Percentiles rank a stretch among this genome's conserved stretches.
Evolutionary conservation across 2,329 filamentous ascomycete genomes (phyloP).

Genomic region (Orbilia oligospora): DNA sequence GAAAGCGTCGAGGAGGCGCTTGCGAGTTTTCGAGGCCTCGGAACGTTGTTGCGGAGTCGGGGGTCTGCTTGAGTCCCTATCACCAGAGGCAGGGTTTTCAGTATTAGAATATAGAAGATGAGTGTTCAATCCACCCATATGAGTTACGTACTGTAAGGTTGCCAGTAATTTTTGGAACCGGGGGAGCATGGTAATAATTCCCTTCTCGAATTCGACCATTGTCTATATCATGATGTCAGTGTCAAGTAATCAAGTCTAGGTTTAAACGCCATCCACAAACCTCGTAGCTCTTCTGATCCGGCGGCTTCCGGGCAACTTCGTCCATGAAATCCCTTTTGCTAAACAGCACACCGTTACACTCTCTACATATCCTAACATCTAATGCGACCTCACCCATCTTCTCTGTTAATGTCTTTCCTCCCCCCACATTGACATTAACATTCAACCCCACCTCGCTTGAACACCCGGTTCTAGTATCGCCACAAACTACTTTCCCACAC

Average conservation of each 20-base stretch:
- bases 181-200: constrained; percentile 84
- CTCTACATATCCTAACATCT: constrained; percentile 91
- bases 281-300: constrained; percentile 83
- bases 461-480: constrained; percentile 85
- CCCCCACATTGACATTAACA: constrained; percentile 73
- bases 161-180: constrained; percentile 84
- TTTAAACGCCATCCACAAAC: constrained; percentile 11
- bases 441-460: constrained; percentile 87
- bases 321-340: constrained; percentile 82
- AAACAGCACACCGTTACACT: constrained; percentile 82
- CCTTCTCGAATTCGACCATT: constrained; percentile 86
- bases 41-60: constrained; percentile 78
- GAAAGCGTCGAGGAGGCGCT: constrained; percentile 88
- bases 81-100: neutral
- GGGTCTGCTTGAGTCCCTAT: constrained; percentile 65
- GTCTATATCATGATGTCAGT: constrained; percentile 70
- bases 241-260: neutral
- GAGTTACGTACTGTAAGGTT: constrained; percentile 73
- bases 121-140: neutral
- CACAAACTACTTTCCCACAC: constrained; percentile 93
- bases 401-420: constrained; percentile 67
- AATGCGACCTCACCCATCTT: constrained; percentile 76
- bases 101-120: neutral
- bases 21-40: constrained; percentile 90
- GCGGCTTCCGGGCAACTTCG: constrained; percentile 77